Base-by-base conservation (phyloP, 2,329 filamentous ascomycete species). In the Aspergillus novofumigatus region DNA sequence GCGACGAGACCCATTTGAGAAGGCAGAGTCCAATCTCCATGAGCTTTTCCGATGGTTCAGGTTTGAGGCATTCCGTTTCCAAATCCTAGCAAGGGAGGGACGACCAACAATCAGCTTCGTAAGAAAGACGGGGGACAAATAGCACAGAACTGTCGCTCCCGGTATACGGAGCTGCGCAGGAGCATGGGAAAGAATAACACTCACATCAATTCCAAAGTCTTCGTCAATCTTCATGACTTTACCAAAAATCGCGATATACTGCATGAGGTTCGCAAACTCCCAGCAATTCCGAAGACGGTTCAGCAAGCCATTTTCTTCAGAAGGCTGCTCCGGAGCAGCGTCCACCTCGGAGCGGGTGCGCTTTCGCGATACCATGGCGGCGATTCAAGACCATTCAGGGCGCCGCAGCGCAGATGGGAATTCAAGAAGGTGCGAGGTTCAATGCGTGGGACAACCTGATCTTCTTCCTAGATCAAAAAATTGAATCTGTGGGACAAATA, bases 241-340 rank as follows among this genome's bases (percentile, higher is more conserved):
- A 60, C 93, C 92, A 74, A 99, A 99, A 44, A 93, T 85, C 72
- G 88, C 90, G 59, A 97, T 90, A 83, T 92, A 99, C 76, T 99
- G 93, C 77, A 89, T 92, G 7, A 97, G 79, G 69, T 92, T 93
- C 59, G 93, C 91, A 75, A 97, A 97, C 74, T 97, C 90, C 92
- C 93, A 97, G 82, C 90, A 92, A 71, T 90, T 94, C 61, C 93
- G 86, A 64, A 97, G 83, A 63, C 82, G 86, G 57, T 85, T 78
- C 28, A 95, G 79, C 54, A 86, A 66, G 32, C 71, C 72, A 55
- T 69, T 65, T 58, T 77, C 74, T 66, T 73, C 67, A 21, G 62
- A 53, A 25, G 62, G 55, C 60, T 72, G 75, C 68, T 68, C 74
- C 59, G 78, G 72, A 49, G 80, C 75, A 63, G 77, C 75, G 69